Conservation (phyloP, 495 filamentous ascomycete species). For the Xylaria scruposa region DNA sequence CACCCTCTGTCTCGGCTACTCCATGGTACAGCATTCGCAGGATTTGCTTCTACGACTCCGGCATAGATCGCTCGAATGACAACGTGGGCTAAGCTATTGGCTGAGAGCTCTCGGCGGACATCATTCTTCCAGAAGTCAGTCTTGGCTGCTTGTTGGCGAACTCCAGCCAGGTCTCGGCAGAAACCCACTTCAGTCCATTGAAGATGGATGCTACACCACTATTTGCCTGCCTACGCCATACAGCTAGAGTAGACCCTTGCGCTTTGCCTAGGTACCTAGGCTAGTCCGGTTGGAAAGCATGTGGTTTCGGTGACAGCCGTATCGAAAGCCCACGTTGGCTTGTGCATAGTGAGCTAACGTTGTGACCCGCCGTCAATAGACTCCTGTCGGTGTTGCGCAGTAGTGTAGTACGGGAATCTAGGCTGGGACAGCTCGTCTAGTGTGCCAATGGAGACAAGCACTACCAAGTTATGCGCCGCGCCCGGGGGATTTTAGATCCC, state of each 20-base stretch:
- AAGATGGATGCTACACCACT: background rate
- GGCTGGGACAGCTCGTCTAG: background rate
- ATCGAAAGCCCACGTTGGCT: conserved; percentile 13
- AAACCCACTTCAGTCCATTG: conserved; percentile 6
- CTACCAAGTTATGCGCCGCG: conserved; percentile 1
- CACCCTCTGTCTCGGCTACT: background rate
- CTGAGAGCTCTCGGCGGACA: conserved; percentile 5
- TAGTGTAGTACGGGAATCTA: background rate
- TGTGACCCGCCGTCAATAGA: background rate
- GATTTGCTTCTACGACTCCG: background rate
- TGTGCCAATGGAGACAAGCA: background rate
- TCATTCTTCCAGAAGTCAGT: background rate
- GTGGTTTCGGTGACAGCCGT: background rate
- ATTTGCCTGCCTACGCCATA: too few species aligned
- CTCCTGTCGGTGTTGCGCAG: background rate
- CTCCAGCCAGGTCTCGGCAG: conserved; percentile 14
- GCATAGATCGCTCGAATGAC: background rate
- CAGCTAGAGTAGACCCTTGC: too few species aligned
- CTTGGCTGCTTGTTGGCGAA: conserved; percentile 12
- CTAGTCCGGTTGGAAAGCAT: background rate
- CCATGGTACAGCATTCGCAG: background rate
- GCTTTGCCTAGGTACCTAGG: background rate
- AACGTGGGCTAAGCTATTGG: conserved; percentile 24
- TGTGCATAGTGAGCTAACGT: conserved; percentile 5
- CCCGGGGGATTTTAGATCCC: background rate